A percentile compares a stretch with the other conserved stretches of the same genome.
Evolutionary conservation across 2,329 filamentous ascomycete genomes (phyloP).

Genomic region (Alternaria consortialis): DNA sequence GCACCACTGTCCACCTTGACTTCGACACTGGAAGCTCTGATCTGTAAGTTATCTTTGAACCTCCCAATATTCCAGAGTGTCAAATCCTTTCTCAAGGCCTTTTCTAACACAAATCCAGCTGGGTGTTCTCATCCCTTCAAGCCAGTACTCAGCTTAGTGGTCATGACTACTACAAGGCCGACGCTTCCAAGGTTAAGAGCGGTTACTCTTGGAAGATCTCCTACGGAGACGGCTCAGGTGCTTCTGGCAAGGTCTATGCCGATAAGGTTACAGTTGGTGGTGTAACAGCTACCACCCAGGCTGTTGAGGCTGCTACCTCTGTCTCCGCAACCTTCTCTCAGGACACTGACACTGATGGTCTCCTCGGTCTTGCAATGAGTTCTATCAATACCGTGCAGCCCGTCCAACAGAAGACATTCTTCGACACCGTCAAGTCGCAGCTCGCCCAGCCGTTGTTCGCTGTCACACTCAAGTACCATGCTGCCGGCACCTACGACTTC

Average conservation of each 20-base stretch:
- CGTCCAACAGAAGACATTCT: constrained; percentile 64
- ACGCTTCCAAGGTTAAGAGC: constrained; percentile 55
- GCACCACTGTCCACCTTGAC: constrained; percentile 70
- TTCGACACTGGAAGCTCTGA: constrained; percentile 76
- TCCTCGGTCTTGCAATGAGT: constrained; percentile 69
- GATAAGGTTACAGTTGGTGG: constrained; percentile 70
- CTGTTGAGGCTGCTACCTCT: constrained; percentile 70
- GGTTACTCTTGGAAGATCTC: constrained; percentile 67
- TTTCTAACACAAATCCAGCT: constrained; percentile 57
- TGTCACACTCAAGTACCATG: constrained; percentile 63
- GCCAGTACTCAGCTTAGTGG: constrained; percentile 59
- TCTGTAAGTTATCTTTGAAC: constrained; percentile 61
- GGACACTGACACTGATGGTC: constrained; percentile 65
- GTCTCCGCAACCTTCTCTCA: constrained; percentile 64
- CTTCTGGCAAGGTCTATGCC: constrained; percentile 70
- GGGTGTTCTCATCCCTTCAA: constrained; percentile 71
- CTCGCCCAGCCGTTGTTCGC: constrained; percentile 66
- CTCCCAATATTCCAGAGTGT: not conserved
- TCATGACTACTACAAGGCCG: constrained; percentile 67
- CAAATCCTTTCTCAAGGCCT: too few relatives aligned
- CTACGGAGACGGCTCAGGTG: constrained; percentile 72
- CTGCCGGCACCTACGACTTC: constrained; percentile 63
- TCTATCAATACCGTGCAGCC: constrained; percentile 67
- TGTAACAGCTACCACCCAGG: constrained; percentile 67
- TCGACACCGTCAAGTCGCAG: constrained; percentile 64